A percentile compares a stretch with the other conserved stretches of the same genome.
Evolutionary conservation across 257 asterid species (phyloP).

Genomic region (Nicotiana knightiana): DNA sequence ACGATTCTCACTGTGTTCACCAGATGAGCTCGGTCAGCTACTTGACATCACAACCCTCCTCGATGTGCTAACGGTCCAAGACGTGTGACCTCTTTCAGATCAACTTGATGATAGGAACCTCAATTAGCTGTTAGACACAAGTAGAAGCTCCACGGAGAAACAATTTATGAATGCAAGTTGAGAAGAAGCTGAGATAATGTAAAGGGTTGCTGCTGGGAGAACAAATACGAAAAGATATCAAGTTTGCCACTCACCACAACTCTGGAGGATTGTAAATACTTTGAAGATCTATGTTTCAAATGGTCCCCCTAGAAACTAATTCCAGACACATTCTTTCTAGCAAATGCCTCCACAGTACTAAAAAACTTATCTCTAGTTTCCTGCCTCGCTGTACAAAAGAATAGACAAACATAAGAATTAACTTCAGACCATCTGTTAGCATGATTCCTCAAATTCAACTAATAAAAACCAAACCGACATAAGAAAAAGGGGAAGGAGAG

Average conservation of each 20-base stretch:
- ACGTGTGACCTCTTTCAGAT: slow-evolving; percentile 46
- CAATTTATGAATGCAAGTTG: too few relatives aligned
- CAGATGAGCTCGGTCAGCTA: slow-evolving; percentile 70
- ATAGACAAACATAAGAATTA: background rate
- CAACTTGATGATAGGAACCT: slow-evolving; percentile 39
- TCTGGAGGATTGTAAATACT: slow-evolving; percentile 37
- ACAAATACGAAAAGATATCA: too few relatives aligned
- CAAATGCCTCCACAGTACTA: too few relatives aligned
- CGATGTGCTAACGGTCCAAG: slow-evolving; percentile 56
- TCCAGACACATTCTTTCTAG: slow-evolving; percentile 45
- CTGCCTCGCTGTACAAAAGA: slow-evolving; percentile 40
- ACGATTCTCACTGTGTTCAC: slow-evolving; percentile 50
- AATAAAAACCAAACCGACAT: background rate
- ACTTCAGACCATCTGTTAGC: background rate
- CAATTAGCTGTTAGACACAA: background rate
- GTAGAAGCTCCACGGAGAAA: background rate
- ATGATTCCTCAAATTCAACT: background rate
- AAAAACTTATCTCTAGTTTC: slow-evolving; percentile 48
- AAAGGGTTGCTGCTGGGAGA: too few relatives aligned
- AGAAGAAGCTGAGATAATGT: too few relatives aligned
- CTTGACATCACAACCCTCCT: slow-evolving; percentile 55
- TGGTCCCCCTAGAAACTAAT: slow-evolving; percentile 52
- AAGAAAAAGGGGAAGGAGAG: background rate
- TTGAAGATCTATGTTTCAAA: slow-evolving; percentile 52
- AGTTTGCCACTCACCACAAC: too few relatives aligned